Conservation (phyloP, 2,329 filamentous ascomycete species). For the Ophiostoma piceae region DNA sequence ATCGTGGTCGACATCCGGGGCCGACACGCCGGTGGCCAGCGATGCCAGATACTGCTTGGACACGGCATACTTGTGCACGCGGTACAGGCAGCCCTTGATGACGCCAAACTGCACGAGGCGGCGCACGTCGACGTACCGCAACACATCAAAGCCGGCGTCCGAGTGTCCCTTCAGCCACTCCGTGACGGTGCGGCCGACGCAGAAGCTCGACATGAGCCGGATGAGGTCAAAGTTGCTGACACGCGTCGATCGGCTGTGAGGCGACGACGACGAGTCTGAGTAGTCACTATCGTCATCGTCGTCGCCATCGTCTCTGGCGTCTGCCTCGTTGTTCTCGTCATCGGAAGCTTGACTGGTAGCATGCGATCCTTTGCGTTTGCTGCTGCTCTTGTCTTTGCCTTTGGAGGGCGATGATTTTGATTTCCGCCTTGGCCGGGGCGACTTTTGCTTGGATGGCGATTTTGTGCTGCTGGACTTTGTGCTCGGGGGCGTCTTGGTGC, state of each 20-base stretch:
- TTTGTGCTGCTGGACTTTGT: conserved; percentile 6
- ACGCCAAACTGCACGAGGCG: conserved; percentile 92
- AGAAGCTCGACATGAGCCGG: conserved; percentile 78
- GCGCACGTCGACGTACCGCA: conserved; percentile 77
- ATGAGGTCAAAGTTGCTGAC: conserved; percentile 63
- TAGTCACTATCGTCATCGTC: neutral
- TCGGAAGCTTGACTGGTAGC: neutral
- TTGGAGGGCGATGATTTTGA: neutral
- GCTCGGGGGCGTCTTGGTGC: neutral
- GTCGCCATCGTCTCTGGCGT: neutral
- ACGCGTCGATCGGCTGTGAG: conserved; percentile 29
- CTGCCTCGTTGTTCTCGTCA: conserved; percentile 11
- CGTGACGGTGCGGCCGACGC: conserved; percentile 74
- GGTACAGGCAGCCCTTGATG: conserved; percentile 90
- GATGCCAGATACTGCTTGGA: conserved; percentile 57
- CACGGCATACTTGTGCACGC: conserved; percentile 86
- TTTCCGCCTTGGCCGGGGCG: neutral
- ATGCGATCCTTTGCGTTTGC: neutral
- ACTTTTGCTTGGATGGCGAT: neutral
- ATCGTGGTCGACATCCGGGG: conserved; percentile 27
- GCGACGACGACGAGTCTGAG: neutral
- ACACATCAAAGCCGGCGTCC: conserved; percentile 57
- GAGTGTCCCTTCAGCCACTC: conserved; percentile 79
- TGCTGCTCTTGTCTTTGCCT: neutral
- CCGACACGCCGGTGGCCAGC: conserved; percentile 50